Base-by-base conservation (phyloP, 345 rosid species). In the Citrus inodora region DNA sequence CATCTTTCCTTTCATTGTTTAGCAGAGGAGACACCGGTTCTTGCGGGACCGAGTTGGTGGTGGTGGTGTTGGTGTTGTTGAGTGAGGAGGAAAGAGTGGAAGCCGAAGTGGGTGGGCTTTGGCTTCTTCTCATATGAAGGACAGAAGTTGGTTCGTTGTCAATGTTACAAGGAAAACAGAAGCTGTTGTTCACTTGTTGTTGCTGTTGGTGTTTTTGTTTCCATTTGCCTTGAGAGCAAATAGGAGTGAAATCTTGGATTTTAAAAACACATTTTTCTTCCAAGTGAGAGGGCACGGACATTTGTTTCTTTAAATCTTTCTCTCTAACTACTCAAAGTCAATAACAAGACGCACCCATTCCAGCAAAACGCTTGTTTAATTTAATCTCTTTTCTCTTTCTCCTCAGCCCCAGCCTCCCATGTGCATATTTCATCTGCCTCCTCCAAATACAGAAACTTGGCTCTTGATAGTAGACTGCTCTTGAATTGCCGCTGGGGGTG, bases 11-110 rank as follows among this genome's bases (percentile, higher is more conserved):
- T 48, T 79, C 84, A 66, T 65, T 75, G 60, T 46, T 65, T 21
- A 65, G 35, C 64, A 64, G 16, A 21, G 76, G 75, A 40, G 67
- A 71, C 75, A 64, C 81, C 13, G 60, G 73, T 48, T 32, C 78
- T 38, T 60, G 80, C 10, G 40, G 72, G 71, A 46, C 25, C 27
- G 75, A 59, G 66, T 75, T 53, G 25, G 66, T 65, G 60, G 16
- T 79, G 81, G 70, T 67, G 74, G 71, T 80, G 78, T 85, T 80
- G 89, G 71, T 80, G 76, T 85, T 80, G 89, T 87, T 86, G 84
- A 82, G 80, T 76, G 92, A 86, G 79, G 90, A 89, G 56, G 92
- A 90, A 79, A 86, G 90, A 30, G 93, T 90, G 73, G 93, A 89
- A 71, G 85, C 89, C 11, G 92, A 87, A 69, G 86, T 88, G 74